Percentiles rank a stretch among this genome's conserved stretches.
phyloP scores from a whole-genome alignment of 768 basidiomycete genomes.

The Phanerodontia chrysosporium region DNA sequence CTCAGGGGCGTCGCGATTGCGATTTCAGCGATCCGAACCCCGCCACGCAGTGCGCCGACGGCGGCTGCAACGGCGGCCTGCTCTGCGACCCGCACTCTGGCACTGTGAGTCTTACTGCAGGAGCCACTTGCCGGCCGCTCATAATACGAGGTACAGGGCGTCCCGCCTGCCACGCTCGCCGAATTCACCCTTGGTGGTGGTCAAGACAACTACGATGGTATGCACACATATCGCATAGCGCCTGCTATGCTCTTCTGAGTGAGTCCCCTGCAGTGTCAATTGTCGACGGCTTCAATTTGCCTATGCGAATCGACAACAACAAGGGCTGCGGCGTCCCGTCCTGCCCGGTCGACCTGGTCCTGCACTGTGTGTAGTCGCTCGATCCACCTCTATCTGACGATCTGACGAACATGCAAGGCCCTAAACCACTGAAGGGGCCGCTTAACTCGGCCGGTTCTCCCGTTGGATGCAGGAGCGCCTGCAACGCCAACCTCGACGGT shows the following conservation, averaged over 20 bases:
- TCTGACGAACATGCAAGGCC: slow-evolving; percentile 21
- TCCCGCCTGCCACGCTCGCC: slow-evolving; percentile 33
- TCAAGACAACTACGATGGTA: slow-evolving; percentile 32
- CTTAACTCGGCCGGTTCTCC: slow-evolving; percentile 32
- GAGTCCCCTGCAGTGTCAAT: slow-evolving; percentile 20
- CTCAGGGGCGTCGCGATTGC: slow-evolving; percentile 35
- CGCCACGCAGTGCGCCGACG: slow-evolving; percentile 32
- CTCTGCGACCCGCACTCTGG: slow-evolving; percentile 32
- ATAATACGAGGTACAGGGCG: slow-evolving; percentile 22
- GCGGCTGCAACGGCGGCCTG: slow-evolving; percentile 40
- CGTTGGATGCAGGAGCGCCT: slow-evolving; percentile 43
- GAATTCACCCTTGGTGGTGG: slow-evolving; percentile 31
- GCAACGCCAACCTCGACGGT: slow-evolving; percentile 35
- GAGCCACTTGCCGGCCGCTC: not conserved
- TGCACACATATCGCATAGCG: not conserved
- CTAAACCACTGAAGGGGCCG: slow-evolving; percentile 29
- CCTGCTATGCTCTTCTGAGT: too few relatives aligned
- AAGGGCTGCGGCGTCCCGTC: slow-evolving; percentile 29
- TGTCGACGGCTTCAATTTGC: slow-evolving; percentile 32
- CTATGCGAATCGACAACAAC: slow-evolving; percentile 30
- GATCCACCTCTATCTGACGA: not conserved
- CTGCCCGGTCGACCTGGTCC: slow-evolving; percentile 34
- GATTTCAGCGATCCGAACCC: slow-evolving; percentile 31
- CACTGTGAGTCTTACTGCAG: slow-evolving; percentile 23
- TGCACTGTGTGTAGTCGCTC: slow-evolving; percentile 28